These are phyloP conservation scores for Parathielavia hyrcaniae DNA, from an alignment of 495 filamentous ascomycete genomes.

Conservation along the genomic window DNA sequence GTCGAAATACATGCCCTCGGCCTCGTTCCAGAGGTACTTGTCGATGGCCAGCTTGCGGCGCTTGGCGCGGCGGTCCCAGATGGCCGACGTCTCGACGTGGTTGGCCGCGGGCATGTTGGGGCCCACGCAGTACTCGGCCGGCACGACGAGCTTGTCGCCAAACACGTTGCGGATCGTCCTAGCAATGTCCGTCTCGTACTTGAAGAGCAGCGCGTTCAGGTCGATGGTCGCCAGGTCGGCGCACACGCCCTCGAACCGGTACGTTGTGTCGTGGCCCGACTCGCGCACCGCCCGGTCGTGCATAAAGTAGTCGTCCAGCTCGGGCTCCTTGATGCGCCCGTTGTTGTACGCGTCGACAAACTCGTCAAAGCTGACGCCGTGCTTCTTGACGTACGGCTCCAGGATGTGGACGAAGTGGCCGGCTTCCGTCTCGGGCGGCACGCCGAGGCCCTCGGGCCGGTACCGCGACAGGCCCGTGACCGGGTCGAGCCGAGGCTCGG, in stretches of 20 bases:
- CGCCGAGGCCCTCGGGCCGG: constrained; percentile 78
- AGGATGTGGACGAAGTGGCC: constrained; percentile 83
- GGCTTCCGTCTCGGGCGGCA: constrained; percentile 90
- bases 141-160: constrained; percentile 68
- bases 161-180: constrained; percentile 76
- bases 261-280: constrained; percentile 94
- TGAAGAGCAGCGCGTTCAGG: constrained; percentile 87
- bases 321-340: constrained; percentile 69
- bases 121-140: constrained; percentile 65
- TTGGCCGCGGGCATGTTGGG: constrained; percentile 44
- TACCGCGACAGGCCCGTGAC: constrained; percentile 83
- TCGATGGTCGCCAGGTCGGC: constrained; percentile 90
- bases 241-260: constrained; percentile 80
- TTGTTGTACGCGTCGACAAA: constrained; percentile 84
- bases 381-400: constrained; percentile 76
- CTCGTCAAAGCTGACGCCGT: constrained; percentile 69
- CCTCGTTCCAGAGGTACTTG: constrained; percentile 83
- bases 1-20: constrained; percentile 92
- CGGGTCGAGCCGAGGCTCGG: constrained; percentile 69
- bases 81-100: constrained; percentile 67
- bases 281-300: constrained; percentile 93
- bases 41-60: constrained; percentile 74
- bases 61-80: constrained; percentile 81
- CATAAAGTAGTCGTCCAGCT: constrained; percentile 88
- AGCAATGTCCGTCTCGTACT: constrained; percentile 90